Conservation (phyloP, 2,329 filamentous ascomycete species). For the Hymenoscyphus linearis region DNA sequence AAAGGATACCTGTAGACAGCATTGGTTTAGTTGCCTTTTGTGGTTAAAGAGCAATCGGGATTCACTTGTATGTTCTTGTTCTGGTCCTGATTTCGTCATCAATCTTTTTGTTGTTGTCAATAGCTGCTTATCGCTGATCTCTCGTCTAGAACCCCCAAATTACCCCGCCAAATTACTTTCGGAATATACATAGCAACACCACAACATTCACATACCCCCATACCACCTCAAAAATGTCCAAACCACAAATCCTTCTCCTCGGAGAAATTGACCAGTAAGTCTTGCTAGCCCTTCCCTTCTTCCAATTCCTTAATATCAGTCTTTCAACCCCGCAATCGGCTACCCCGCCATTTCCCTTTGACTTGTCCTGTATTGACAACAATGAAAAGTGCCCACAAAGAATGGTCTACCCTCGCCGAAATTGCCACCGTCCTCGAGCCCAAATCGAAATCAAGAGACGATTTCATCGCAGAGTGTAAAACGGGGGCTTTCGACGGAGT, state of each 20-base stretch:
- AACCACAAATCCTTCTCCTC: constrained; percentile 57
- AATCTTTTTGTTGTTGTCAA: neutral
- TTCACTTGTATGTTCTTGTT: no score
- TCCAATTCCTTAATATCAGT: neutral
- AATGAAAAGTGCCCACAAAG: constrained; percentile 51
- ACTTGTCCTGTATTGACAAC: neutral
- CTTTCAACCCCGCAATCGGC: neutral
- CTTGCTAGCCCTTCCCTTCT: neutral
- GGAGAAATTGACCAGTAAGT: constrained; percentile 60
- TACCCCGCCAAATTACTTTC: constrained; percentile 22
- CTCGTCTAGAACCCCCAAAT: constrained; percentile 19
- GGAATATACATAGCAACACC: neutral
- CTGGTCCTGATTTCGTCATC: neutral
- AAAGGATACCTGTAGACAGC: no score
- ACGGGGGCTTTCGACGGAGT: constrained; percentile 62
- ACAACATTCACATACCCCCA: neutral
- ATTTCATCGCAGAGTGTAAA: constrained; percentile 64
- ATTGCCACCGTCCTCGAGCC: constrained; percentile 63
- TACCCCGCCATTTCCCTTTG: constrained; percentile 6
- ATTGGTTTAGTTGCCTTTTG: no score
- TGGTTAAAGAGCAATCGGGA: no score
- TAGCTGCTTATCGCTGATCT: constrained; percentile 16
- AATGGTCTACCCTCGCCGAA: constrained; percentile 56
- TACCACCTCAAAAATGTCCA: constrained; percentile 31
- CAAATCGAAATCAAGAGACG: constrained; percentile 53